Conservation (phyloP, 2,329 filamentous ascomycete species). For the Fusarium virguliforme region DNA sequence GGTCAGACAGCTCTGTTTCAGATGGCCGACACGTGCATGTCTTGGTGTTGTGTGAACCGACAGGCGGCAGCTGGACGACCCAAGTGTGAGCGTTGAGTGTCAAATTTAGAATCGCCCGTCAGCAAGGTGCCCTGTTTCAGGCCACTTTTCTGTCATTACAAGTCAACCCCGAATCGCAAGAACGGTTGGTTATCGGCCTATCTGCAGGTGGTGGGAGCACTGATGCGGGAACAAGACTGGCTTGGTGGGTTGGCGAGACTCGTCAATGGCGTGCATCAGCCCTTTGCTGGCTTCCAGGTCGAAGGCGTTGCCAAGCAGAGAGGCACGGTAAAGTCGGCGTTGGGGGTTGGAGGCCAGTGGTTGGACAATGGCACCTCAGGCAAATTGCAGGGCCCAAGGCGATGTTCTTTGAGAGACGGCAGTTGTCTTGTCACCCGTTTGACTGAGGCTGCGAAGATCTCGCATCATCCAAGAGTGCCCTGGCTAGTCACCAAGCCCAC, state of each 20-base stretch:
- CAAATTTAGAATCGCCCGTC: conserved; percentile 16
- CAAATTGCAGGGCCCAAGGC: neutral
- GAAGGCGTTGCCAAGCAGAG: neutral
- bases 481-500: conserved; percentile 23
- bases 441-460: conserved; percentile 16
- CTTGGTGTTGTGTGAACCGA: conserved; percentile 19
- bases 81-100: conserved; percentile 24
- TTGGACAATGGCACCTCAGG: conserved; percentile 19
- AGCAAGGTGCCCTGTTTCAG: neutral
- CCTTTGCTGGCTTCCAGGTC: neutral
- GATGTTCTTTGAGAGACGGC: conserved; percentile 8
- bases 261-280: neutral
- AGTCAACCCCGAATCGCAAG: neutral
- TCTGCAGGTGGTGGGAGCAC: neutral
- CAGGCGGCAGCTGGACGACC: conserved; percentile 1
- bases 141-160: conserved; percentile 1
- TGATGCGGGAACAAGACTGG: neutral
- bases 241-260: neutral
- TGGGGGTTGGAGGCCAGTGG: conserved; percentile 15
- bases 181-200: neutral
- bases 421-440: conserved; percentile 11
- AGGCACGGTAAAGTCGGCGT: neutral
- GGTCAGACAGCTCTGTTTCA: conserved; percentile 35
- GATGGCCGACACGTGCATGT: conserved; percentile 42
- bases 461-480: conserved; percentile 2